Conservation (phyloP, 208 protist genomes). For the Acanthamoeba lenticulata region DNA sequence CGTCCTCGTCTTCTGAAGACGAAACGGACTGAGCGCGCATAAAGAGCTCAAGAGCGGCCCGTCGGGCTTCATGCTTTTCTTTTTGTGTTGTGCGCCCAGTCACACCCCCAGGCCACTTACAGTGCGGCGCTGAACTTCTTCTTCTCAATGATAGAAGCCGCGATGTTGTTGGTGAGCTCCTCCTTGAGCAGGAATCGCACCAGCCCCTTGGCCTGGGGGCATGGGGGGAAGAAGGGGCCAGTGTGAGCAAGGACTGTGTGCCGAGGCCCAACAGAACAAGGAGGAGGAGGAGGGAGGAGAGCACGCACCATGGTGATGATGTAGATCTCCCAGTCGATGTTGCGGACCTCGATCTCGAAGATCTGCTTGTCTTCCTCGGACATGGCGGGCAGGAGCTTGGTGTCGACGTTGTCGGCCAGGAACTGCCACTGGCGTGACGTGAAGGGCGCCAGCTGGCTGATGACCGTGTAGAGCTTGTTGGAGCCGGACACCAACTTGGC, state of each 20-base stretch:
- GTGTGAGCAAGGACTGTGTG: not conserved
- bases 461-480: constrained; percentile 11
- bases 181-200: constrained; percentile 23
- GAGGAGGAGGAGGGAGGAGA: not conserved
- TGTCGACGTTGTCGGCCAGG: constrained; percentile 24
- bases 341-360: constrained; percentile 45
- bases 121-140: constrained; percentile 19
- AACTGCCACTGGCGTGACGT: constrained; percentile 27
- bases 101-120: no score
- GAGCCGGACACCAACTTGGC: constrained; percentile 9
- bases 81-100: no score
- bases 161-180: constrained; percentile 32
- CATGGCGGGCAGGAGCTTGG: constrained; percentile 19
- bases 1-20: no score
- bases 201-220: constrained; percentile 5
- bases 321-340: constrained; percentile 33
- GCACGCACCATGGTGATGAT: not conserved
- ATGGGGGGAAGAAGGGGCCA: no score
- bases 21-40: no score
- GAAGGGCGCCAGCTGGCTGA: not conserved
- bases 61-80: no score
- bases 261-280: not conserved
- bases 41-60: no score
- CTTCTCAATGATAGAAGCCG: not conserved
- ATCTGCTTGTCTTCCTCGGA: not conserved